Evolutionary conservation across 2,329 filamentous ascomycete genomes (phyloP).

Genomic region (Zymoseptoria passerinii): DNA sequence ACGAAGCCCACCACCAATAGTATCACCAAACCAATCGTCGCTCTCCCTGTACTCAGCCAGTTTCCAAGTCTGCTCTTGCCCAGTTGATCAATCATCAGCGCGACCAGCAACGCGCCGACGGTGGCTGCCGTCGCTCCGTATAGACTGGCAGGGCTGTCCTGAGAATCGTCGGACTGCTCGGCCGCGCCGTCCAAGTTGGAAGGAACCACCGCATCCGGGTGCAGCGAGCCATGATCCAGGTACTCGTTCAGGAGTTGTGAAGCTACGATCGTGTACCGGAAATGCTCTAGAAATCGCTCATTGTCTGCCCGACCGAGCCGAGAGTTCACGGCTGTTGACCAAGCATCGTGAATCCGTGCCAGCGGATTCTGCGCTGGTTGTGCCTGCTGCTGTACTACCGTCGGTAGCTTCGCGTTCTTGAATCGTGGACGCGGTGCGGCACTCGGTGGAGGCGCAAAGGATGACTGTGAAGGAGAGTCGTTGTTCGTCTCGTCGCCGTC

Average conservation of each 20-base stretch:
- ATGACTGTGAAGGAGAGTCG: conserved; percentile 11
- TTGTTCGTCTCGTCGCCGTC: conserved; percentile 2
- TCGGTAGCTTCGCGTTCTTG: conserved; percentile 12
- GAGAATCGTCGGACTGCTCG: conserved; percentile 8
- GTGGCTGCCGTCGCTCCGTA: conserved; percentile 59
- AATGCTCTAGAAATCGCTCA: conserved; percentile 79
- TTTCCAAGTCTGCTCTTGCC: conserved; percentile 45
- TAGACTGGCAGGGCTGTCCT: conserved; percentile 31
- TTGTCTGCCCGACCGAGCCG: conserved; percentile 71
- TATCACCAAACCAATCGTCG: conserved; percentile 39
- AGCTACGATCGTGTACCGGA: conserved; percentile 85
- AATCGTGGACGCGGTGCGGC: conserved; percentile 10
- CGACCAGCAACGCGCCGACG: conserved; percentile 51
- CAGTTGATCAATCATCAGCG: conserved; percentile 64
- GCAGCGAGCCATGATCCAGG: conserved; percentile 34
- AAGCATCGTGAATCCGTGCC: conserved; percentile 38
- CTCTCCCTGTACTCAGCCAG: conserved; percentile 45
- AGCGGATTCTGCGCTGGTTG: conserved; percentile 20
- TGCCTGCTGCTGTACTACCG: not conserved
- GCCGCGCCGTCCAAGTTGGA: conserved; percentile 16
- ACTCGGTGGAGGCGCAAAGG: conserved; percentile 29
- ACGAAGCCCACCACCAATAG: conserved; percentile 47
- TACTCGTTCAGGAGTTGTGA: conserved; percentile 77
- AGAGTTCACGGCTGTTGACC: conserved; percentile 57
- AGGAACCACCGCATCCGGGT: conserved; percentile 17